These are phyloP conservation scores for Metschnikowia lachancei DNA, from an alignment of 805 yeast species.

Conservation along the genomic window DNA sequence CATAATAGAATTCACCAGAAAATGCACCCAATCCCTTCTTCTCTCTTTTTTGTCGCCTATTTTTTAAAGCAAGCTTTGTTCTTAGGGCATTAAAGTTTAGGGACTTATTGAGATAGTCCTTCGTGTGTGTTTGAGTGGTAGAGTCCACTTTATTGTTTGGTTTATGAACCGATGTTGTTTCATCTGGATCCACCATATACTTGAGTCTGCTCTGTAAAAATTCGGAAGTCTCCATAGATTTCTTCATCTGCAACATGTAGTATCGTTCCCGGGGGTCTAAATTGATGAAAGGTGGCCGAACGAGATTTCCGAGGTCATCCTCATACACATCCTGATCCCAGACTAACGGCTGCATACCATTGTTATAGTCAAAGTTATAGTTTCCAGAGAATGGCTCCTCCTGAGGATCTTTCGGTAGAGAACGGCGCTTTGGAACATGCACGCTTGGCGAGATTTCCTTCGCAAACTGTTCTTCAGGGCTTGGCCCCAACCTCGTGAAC, in stretches of 20 bases:
- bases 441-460: slow-evolving; percentile 19
- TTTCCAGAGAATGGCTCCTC: neutral
- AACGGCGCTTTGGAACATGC: slow-evolving; percentile 14
- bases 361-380: neutral
- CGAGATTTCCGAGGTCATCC: slow-evolving; percentile 37
- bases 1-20: slow-evolving; percentile 39
- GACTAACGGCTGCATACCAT: slow-evolving; percentile 16
- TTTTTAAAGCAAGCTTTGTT: slow-evolving; percentile 17
- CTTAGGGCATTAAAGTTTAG: slow-evolving; percentile 27
- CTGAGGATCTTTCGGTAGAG: slow-evolving; percentile 17
- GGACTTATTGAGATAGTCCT: slow-evolving; percentile 26
- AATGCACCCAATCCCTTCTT: slow-evolving; percentile 28
- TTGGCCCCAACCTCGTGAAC: slow-evolving; percentile 8
- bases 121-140: slow-evolving; percentile 41
- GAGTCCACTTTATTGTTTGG: slow-evolving; percentile 35
- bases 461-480: slow-evolving; percentile 6
- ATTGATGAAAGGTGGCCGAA: slow-evolving; percentile 44
- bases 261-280: slow-evolving; percentile 44
- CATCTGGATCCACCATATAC: slow-evolving; percentile 42
- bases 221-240: slow-evolving; percentile 37
- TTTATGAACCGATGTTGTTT: slow-evolving; percentile 27
- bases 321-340: slow-evolving; percentile 33
- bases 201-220: slow-evolving; percentile 33
- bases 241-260: slow-evolving; percentile 39
- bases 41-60: slow-evolving; percentile 12